Conservation (phyloP, 2,329 filamentous ascomycete genomes). For the Pyrenophora teres region DNA sequence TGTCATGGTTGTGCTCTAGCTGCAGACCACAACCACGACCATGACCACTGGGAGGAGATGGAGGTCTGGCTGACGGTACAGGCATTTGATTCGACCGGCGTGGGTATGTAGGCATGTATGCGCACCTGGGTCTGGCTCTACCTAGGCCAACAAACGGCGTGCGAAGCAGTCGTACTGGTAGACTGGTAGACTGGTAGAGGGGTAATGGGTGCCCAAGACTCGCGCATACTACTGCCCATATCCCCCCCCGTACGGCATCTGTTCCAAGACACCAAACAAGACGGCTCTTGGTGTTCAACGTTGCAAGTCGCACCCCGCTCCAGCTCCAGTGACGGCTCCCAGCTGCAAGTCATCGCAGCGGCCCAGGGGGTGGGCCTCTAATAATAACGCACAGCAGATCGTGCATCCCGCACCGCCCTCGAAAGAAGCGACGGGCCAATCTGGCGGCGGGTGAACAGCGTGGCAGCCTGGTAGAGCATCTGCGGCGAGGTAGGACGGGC, state of each 20-base stretch:
- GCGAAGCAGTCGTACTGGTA: not conserved
- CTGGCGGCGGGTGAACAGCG: slow-evolving; percentile 18
- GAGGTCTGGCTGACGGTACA: not conserved
- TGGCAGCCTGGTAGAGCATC: slow-evolving; percentile 33
- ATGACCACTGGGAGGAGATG: slow-evolving; percentile 4
- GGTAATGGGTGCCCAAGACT: not conserved
- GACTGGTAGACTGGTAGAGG: not conserved
- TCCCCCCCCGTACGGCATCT: not conserved
- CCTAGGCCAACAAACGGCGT: not conserved
- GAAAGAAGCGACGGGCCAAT: slow-evolving; percentile 22
- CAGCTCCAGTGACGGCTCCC: slow-evolving; percentile 3
- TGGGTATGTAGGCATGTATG: not conserved
- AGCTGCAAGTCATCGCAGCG: slow-evolving; percentile 24
- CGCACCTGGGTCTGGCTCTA: not conserved
- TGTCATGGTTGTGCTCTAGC: slow-evolving; percentile 3
- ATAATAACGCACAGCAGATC: slow-evolving; percentile 35
- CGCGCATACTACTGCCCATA: not conserved
- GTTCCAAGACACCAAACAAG: too few species aligned
- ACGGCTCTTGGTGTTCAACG: too few species aligned
- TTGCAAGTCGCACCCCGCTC: slow-evolving; percentile 2
- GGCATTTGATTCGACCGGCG: slow-evolving; percentile 9
- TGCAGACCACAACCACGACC: not conserved
- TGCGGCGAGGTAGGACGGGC: slow-evolving; percentile 34
- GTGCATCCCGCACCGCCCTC: slow-evolving; percentile 22
- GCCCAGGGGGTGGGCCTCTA: slow-evolving; percentile 19